Evolutionary conservation across 306 rosid genomes (phyloP), one percentile per base, ranked within the genome.

Genomic region (Vigna unguiculata): DNA sequence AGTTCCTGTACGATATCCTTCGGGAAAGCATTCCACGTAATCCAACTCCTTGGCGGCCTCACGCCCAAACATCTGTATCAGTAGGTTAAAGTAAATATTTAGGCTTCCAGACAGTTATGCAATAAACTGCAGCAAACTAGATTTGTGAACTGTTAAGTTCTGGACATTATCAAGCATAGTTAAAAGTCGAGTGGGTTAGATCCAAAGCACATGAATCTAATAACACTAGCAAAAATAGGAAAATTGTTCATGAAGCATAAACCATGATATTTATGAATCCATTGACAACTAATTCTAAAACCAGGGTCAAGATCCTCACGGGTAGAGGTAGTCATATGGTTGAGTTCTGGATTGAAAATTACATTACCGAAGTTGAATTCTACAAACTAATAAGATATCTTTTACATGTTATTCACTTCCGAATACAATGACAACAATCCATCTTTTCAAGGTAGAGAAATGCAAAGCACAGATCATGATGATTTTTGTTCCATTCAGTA

Each of bases 1-100:
- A 51, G 89, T 90, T 83, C 97, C 97, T 46, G 83, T 82, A 49
- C 77, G 90, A 77, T 55, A 92, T 65, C 99, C 99, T 19, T 77
- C 86, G 2, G 99, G 99, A 85, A 90, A 95, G 83, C 99, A 95
- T 79, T 95, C 99, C 64, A 89, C 96, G 69, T 89, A 90, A 80
- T 92, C 88, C 81, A 95, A 81, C 47, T 87, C 68, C 80, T 85
- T 90, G 1, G 86, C 96, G 20, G 97, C 99, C 83, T 95, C 97
- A 2, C 77, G 77, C 36, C 99, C 99, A 86, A 95, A 92, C 91
- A 86, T 90, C 97, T 92, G 81, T 17, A 58, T 34, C 21, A 66
- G 72, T 3, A 15, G 34, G 36, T 60, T 70, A 10, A 60, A 68
- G 70, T 25, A 62, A 75, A 68, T 57, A 57, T 25, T 71, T 54